A percentile compares a stretch with the other conserved stretches of the same genome.
These are phyloP conservation scores for Chytriomyces sp. DNA, from an alignment of 192 early-diverging fungal genomes.

Conservation along the genomic window DNA sequence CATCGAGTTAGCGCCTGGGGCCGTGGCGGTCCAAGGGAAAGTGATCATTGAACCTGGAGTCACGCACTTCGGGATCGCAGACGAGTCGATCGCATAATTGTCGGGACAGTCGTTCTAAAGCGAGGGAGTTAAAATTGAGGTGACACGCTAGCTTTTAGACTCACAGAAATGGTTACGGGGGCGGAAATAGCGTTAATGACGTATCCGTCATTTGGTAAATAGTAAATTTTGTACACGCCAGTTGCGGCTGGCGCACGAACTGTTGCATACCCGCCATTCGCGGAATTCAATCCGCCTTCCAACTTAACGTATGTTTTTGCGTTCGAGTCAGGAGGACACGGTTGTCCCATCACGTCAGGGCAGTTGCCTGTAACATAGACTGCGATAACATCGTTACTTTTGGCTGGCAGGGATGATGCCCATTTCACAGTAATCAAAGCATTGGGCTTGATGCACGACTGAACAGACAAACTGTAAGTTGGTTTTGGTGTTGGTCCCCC, in stretches of 20 bases:
- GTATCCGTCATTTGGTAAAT: slow-evolving; percentile 1
- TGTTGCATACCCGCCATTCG: not conserved
- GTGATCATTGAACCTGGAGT: not conserved
- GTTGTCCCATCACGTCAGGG: not conserved
- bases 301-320: not conserved
- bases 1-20: not conserved
- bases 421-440: not conserved
- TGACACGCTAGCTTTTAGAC: not conserved
- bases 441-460: not conserved
- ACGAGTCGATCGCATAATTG: not conserved
- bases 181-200: not conserved
- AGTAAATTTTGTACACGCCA: slow-evolving; percentile 1
- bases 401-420: not conserved
- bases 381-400: not conserved
- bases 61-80: not conserved
- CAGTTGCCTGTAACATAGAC: not conserved
- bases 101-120: not conserved
- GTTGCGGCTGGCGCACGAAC: not conserved
- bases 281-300: not conserved
- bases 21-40: not conserved
- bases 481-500: too few species aligned
- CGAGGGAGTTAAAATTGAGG: not conserved
- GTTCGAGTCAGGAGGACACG: not conserved
- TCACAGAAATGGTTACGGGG: slow-evolving; percentile 7
- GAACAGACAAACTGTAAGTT: not conserved